Evolutionary conservation across 495 filamentous ascomycete genomes (phyloP).

Genomic region (Xylaria longipes): DNA sequence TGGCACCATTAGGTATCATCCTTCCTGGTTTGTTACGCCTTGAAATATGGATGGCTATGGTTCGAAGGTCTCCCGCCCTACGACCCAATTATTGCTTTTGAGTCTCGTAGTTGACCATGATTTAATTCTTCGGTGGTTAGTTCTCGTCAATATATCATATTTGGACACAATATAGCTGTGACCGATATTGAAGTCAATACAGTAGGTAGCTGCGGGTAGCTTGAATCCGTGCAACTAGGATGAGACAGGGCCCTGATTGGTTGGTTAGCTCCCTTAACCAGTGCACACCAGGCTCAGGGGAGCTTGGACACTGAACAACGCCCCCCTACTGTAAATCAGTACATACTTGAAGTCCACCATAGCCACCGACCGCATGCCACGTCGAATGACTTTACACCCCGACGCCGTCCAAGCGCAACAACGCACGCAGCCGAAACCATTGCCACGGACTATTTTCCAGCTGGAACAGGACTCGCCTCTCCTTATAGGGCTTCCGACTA

Average conservation of each 20-base stretch:
- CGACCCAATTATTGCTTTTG: too few species aligned
- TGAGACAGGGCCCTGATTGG: background rate
- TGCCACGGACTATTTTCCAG: background rate
- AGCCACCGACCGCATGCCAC: constrained; percentile 1
- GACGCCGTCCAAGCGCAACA: constrained; percentile 2
- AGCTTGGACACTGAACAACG: background rate
- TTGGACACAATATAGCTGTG: background rate
- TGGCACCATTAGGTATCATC: background rate
- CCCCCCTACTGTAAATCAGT: too few species aligned
- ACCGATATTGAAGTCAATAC: too few species aligned
- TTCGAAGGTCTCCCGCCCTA: too few species aligned
- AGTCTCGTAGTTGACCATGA: too few species aligned
- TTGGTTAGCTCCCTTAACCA: background rate
- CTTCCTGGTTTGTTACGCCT: background rate
- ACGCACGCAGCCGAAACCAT: background rate
- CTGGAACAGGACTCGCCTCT: background rate
- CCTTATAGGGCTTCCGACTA: background rate
- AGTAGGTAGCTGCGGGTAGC: background rate
- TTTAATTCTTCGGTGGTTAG: too few species aligned
- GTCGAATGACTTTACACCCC: background rate
- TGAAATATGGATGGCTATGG: too few species aligned
- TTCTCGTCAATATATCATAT: too few species aligned
- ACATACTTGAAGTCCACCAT: background rate
- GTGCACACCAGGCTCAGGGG: background rate
- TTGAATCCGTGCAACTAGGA: background rate